Base-by-base conservation (phyloP, 768 basidiomycete genomes). In the Royoungia palumana region DNA sequence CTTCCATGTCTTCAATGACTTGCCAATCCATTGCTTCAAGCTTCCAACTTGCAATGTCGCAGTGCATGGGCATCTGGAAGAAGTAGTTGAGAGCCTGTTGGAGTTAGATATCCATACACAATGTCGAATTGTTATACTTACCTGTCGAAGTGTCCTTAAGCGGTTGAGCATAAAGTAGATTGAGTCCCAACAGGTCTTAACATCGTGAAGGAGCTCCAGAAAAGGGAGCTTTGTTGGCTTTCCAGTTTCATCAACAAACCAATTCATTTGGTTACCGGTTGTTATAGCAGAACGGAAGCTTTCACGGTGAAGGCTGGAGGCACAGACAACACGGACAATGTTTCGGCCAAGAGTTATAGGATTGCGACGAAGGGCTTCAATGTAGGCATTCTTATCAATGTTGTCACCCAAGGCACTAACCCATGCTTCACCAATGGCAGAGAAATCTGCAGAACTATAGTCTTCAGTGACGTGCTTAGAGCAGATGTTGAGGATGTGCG, bases 161-260 rank as follows among this genome's bases (percentile, higher is more conserved):
- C n/a, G 13, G 17, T 55, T 32, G 2, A 74, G 49, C 71, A 75
- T 72, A 17, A 35, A 35, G 13, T 35, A 35, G 16, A 17, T 35
- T 11, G 35, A 35, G 17, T 35, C 35, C 35, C 70, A 73, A 0
- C 62, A 54, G 0, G 71, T 74, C 2, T 51, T 22, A 0, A 77
- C 67, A 50, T 75, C 67, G 5, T 64, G 60, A n/a, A 50, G 41
- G 12, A 50, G 35, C 35, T 50, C 42, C 5, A 44, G 5, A 4
- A 16, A n/a, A 4, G 35, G 49, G 4, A 50, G n/a, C 19, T 44
- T 11, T 2, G 35, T 10, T 7, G 35, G 13, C 13, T 10, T 14
- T 14, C 35, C 35, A 35, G 14, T 35, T n/a, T n/a, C n/a, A n/a
- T n/a, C n/a, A n/a, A n/a, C n/a, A 14, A 14, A 35, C 35, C 35